Evolutionary conservation across 2,329 filamentous ascomycete genomes (phyloP).

Genomic region (Alternaria gaisen): DNA sequence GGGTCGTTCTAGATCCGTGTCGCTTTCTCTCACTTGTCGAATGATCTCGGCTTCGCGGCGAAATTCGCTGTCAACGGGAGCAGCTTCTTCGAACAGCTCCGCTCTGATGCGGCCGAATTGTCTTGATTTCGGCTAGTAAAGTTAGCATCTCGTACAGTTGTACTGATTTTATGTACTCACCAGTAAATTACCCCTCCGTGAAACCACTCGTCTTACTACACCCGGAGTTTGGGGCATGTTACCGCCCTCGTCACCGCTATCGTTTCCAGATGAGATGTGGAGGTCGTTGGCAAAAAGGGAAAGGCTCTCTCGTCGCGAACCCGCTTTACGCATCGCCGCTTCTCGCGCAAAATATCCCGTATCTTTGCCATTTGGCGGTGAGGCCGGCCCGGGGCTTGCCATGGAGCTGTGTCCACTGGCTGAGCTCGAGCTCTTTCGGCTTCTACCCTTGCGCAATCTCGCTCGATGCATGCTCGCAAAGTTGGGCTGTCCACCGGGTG

Average conservation of each 20-base stretch:
- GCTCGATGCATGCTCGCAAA: constrained; percentile 80
- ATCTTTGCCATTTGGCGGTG: constrained; percentile 71
- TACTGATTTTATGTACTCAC: constrained; percentile 61
- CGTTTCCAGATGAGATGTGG: constrained; percentile 79
- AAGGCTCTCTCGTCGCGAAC: constrained; percentile 82
- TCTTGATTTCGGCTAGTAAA: constrained; percentile 85
- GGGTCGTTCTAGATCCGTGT: constrained; percentile 67
- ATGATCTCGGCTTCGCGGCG: constrained; percentile 94
- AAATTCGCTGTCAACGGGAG: constrained; percentile 87
- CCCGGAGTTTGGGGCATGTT: constrained; percentile 66
- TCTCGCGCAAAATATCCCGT: constrained; percentile 65
- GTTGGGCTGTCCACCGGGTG: constrained; percentile 73
- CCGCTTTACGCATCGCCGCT: constrained; percentile 57
- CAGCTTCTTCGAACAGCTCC: constrained; percentile 84
- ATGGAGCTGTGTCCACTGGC: constrained; percentile 75
- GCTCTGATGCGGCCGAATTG: constrained; percentile 93
- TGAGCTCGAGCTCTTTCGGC: constrained; percentile 72
- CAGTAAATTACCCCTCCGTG: constrained; percentile 85
- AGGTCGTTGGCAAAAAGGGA: constrained; percentile 90
- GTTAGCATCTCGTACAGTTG: constrained; percentile 20
- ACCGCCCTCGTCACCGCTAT: constrained; percentile 75
- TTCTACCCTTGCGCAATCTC: constrained; percentile 65
- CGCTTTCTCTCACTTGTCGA: constrained; percentile 90
- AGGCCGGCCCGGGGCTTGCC: constrained; percentile 75
- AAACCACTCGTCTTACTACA: constrained; percentile 84